Evolutionary conservation across 2,329 filamentous ascomycete genomes (phyloP).

Genomic region (Fusarium euwallaceae): DNA sequence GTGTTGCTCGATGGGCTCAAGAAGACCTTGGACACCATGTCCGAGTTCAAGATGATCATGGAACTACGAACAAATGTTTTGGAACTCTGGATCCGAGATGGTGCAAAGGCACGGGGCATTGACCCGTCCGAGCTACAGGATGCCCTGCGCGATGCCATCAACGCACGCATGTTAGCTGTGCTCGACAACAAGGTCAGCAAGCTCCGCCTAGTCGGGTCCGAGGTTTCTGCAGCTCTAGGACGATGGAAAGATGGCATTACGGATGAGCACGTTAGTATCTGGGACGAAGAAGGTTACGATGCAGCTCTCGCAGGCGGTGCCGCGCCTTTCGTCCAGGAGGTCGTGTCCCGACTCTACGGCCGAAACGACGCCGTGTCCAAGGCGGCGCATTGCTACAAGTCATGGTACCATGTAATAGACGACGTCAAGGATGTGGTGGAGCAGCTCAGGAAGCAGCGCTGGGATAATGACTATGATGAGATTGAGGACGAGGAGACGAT

Average conservation of each 20-base stretch:
- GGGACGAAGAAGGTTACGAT: slow-evolving; percentile 74
- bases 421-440: slow-evolving; percentile 74
- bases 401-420: slow-evolving; percentile 81
- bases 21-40: slow-evolving; percentile 69
- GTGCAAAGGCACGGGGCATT: slow-evolving; percentile 73
- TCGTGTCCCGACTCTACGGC: slow-evolving; percentile 79
- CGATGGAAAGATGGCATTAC: slow-evolving; percentile 70
- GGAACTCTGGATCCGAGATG: slow-evolving; percentile 80
- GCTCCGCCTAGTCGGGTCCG: slow-evolving; percentile 74
- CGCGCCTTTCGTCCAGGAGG: slow-evolving; percentile 74
- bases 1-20: slow-evolving; percentile 73
- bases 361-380: slow-evolving; percentile 75
- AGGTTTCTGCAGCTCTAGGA: slow-evolving; percentile 72
- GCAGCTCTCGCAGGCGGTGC: slow-evolving; percentile 76
- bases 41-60: slow-evolving; percentile 77
- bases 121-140: slow-evolving; percentile 77
- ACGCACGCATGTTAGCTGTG: slow-evolving; percentile 73
- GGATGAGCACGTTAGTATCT: slow-evolving; percentile 69
- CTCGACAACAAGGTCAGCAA: slow-evolving; percentile 73
- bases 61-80: slow-evolving; percentile 78
- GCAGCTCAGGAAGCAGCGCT: slow-evolving; percentile 75
- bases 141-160: slow-evolving; percentile 76
- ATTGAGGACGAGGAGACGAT: slow-evolving; percentile 81
- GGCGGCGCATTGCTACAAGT: slow-evolving; percentile 73
- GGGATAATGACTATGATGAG: slow-evolving; percentile 81